Percentiles rank a stretch among this genome's conserved stretches.
phyloP scores from a whole-genome alignment of 176 grass and related monocot species.

The Paspalum notatum region DNA sequence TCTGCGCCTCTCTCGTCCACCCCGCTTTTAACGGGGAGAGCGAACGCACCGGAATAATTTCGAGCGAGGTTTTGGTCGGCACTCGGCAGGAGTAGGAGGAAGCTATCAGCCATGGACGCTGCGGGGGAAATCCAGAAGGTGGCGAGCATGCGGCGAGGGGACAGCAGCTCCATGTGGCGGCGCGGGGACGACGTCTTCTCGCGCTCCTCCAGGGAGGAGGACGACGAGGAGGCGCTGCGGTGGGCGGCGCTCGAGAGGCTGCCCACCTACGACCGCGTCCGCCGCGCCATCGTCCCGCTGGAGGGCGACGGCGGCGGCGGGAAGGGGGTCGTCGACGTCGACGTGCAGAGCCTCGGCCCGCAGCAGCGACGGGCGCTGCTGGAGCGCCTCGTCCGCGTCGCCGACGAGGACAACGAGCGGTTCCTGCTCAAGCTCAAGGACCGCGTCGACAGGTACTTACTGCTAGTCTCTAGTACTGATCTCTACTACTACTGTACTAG shows the following conservation, averaged over 20 bases:
- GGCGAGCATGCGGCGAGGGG: constrained; percentile 53
- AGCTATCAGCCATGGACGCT: constrained; percentile 51
- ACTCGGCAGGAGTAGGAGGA: too few species aligned
- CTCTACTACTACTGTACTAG: too few species aligned
- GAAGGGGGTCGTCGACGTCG: constrained; percentile 64
- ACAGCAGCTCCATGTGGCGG: constrained; percentile 62
- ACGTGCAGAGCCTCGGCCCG: constrained; percentile 57
- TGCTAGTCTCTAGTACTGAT: too few species aligned
- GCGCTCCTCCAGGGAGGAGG: constrained; percentile 72
- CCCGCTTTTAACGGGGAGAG: too few species aligned
- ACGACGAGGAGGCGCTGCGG: constrained; percentile 87
- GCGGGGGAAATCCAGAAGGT: constrained; percentile 52
- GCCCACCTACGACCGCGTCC: constrained; percentile 78
- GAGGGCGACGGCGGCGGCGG: neutral
- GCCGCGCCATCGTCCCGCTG: constrained; percentile 63
- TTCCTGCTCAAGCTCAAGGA: constrained; percentile 96
- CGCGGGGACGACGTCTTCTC: constrained; percentile 66
- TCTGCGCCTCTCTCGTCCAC: too few species aligned
- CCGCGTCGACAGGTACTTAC: constrained; percentile 62
- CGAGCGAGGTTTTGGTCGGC: too few species aligned
- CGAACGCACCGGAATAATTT: too few species aligned
- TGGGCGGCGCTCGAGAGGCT: constrained; percentile 93
- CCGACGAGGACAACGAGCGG: constrained; percentile 82
- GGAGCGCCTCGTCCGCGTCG: constrained; percentile 71
- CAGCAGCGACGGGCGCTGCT: constrained; percentile 56